Evolutionary conservation across 2,329 filamentous ascomycete genomes (phyloP), one percentile per base, ranked within the genome.

Genomic region (Colletotrichum lentis): DNA sequence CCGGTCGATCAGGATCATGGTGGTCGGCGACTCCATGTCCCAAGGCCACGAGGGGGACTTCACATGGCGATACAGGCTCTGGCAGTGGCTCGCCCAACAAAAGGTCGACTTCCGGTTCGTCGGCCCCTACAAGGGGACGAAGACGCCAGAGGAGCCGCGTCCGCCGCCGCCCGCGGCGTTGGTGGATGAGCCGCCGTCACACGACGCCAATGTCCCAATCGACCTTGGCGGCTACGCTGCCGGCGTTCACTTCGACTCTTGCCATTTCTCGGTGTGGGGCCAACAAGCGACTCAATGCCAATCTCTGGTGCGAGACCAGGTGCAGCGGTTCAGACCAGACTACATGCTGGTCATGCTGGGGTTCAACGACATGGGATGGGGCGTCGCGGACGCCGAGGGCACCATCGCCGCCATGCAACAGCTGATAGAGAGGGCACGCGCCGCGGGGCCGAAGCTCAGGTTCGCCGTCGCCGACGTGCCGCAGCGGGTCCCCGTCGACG

Each of bases 11-110:
- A 73, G 68, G 22, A 60, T 79, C 43, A 75, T 81, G 73, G 71
- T 80, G 8, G 74, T 79, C 7, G 79, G 80, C 55, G 78, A 81
- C 69, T 80, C 78, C 20, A 80, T 81, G 61, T 73, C 76, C 3
- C 77, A 80, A 39, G 79, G 80, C 14, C 70, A 69, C 27, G 78
- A 81, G 64, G 79, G 77, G 37, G 80, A 82, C 68, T 79, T 74
- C 59, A 82, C 80, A 11, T 82, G 80, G 80, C 75, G 80, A 10
- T 82, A 78, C 58, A 75, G 79, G 5, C 70, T 82, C 14, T 80
- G 76, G 75, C 63, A 81, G 55, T 82, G 80, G 80, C 74, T 81
- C 58, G 68, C 68, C 2, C 46, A 56, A 16, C 67, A 76, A 27
- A 39, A 61, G 5, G 59, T 76, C 39, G 37, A 68, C 49, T 71